A percentile compares a stretch with the other conserved stretches of the same genome.
phyloP scores from a whole-genome alignment of 2,329 filamentous ascomycete species.

The Stenocarpella maydis region DNA sequence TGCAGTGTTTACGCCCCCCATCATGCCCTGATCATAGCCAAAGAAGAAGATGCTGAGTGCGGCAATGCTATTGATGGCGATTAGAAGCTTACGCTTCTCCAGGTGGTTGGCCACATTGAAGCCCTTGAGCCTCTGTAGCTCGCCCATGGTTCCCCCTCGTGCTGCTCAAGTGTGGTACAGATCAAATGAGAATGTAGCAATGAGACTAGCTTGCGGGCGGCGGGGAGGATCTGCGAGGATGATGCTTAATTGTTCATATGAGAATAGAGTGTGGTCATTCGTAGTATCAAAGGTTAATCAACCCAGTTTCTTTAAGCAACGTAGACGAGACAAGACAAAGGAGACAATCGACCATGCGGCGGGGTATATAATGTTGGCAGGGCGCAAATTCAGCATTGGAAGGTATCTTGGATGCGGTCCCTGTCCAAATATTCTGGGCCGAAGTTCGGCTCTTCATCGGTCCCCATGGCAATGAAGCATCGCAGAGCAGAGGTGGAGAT shows the following conservation, averaged over 20 bases:
- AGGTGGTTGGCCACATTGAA: conserved; percentile 57
- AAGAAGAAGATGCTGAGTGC: conserved; percentile 75
- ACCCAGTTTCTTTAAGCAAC: background rate
- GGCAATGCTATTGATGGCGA: conserved; percentile 69
- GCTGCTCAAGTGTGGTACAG: background rate
- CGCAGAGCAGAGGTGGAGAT: background rate
- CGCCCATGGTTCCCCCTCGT: conserved; percentile 9
- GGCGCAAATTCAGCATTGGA: background rate
- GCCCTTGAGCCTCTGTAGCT: conserved; percentile 30
- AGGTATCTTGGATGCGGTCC: background rate
- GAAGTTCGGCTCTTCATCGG: background rate
- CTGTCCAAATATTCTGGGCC: background rate
- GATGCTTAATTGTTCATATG: background rate
- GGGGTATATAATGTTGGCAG: background rate
- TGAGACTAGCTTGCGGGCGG: too few relatives aligned
- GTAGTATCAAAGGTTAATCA: background rate
- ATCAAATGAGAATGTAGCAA: too few relatives aligned
- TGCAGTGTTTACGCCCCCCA: conserved; percentile 72
- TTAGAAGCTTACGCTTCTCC: conserved; percentile 63
- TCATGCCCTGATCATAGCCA: conserved; percentile 65
- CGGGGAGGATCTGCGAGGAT: too few relatives aligned
- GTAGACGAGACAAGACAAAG: background rate
- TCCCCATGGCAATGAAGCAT: background rate
- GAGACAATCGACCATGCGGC: background rate
- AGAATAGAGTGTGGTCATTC: background rate